Evolutionary conservation across 1,284 basidiomycete species (phyloP).

Genomic region (Cutaneotrichosporon dermatis): DNA sequence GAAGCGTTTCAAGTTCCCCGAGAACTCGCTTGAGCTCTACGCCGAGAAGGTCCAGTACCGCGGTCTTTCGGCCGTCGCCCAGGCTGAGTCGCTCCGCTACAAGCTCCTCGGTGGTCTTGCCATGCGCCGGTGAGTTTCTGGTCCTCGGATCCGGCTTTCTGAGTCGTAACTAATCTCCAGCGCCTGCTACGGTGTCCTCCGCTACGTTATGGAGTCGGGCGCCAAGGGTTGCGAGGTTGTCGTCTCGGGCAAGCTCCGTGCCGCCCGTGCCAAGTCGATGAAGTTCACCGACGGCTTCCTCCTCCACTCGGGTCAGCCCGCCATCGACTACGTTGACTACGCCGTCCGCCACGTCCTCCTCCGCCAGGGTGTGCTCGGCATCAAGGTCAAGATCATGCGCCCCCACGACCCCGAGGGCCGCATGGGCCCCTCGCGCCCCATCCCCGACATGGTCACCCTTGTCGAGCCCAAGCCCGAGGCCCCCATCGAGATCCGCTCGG

Average conservation of each 20-base stretch:
- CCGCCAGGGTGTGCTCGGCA: conserved; percentile 98
- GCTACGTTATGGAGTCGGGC: conserved; percentile 99
- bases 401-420: conserved; percentile 88
- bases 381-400: conserved; percentile 99
- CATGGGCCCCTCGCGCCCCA: conserved; percentile 83
- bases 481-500: conserved; percentile 50
- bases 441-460: conserved; percentile 93
- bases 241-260: conserved; percentile 98
- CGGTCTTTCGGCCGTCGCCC: conserved; percentile 96
- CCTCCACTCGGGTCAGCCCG: conserved; percentile 99
- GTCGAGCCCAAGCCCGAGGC: conserved; percentile 64
- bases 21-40: conserved; percentile 97
- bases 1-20: conserved; percentile 99
- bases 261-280: conserved; percentile 99
- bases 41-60: conserved; percentile 99
- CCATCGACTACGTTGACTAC: conserved; percentile 92
- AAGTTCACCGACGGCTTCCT: conserved; percentile 99
- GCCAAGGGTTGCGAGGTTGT: conserved; percentile 99
- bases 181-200: conserved; percentile 99
- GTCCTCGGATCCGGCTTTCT: too few species aligned
- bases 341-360: conserved; percentile 98
- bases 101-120: conserved; percentile 99
- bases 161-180: conserved; percentile 50
- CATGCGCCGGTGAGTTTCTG: conserved; percentile 74
- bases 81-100: conserved; percentile 98